Evolutionary conservation across 805 yeast genomes (phyloP), one percentile per base, ranked within the genome.

Genomic region (Candida koratica): DNA sequence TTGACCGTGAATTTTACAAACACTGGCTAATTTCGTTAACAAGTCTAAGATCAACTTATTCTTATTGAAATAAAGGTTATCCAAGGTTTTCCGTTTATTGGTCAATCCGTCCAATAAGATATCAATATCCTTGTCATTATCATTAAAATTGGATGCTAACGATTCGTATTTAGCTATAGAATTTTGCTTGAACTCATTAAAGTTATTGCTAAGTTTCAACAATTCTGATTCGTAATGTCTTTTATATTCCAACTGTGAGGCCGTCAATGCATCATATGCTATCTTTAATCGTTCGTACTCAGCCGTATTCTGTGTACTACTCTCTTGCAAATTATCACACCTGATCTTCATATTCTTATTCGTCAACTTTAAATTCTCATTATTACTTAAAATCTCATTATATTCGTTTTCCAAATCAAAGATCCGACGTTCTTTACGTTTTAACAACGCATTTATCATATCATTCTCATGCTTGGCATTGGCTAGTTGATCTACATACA

Each of bases 391-490:
- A n/a, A 73, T 47, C 15, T 72, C 77, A 36, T 68, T 67, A 38
- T 72, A 56, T 45, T 76, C 77, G 26, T 59, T 63, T 53, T 86
- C 95, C 47, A 84, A 59, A 45, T 82, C 90, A 19, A 63, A 49
- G 17, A 84, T 72, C 36, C 85, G 65, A 34, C 89, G 67, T 47
- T 83, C 87, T 49, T 84, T 83, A 35, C 94, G 64, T 43, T 73
- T 76, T 40, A 85, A 59, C 43, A 84, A 60, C 1, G 87, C 77
- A 48, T 74, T 80, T 28, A 82, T 67, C 64, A 81, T 81, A 44
- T 84, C 88, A 47, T 81, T 81, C 49, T 86, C 90, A 54, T 83
- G 89, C 55, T 81, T 81, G 25, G 83, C 65, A 44, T 79, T 79
- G 19, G 86, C 77, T 42, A 80, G 57, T 55, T 79, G 84, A 47